phyloP scores from a whole-genome alignment of 768 basidiomycete species.

The Lepiota brunneoincarnata region DNA sequence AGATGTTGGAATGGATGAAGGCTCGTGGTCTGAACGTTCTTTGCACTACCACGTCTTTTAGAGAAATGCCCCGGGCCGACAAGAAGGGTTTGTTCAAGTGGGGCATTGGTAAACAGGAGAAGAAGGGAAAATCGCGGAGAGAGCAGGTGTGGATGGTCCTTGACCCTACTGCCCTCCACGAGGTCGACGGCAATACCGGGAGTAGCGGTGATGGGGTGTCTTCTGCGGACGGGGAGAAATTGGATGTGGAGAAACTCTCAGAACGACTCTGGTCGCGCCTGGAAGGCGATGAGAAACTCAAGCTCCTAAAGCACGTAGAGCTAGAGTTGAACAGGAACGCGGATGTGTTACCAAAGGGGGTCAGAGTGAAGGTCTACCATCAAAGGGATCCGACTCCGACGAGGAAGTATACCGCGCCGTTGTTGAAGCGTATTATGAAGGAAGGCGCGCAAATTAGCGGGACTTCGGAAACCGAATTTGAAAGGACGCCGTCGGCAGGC shows the following conservation, averaged over 20 bases:
- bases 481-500: no score
- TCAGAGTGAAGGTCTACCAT: conserved; percentile 52
- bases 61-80: conserved; percentile 22
- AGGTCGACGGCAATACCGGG: not conserved
- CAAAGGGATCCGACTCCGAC: conserved; percentile 64
- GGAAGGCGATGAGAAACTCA: conserved; percentile 51
- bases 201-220: conserved; percentile 11
- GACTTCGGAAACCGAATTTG: not conserved
- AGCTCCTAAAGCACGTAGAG: conserved; percentile 47
- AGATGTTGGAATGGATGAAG: conserved; percentile 55
- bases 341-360: conserved; percentile 23
- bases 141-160: conserved; percentile 46
- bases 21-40: conserved; percentile 63
- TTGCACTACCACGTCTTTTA: conserved; percentile 80
- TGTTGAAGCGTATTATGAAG: conserved; percentile 59
- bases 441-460: not conserved
- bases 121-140: conserved; percentile 31
- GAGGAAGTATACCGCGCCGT: conserved; percentile 65
- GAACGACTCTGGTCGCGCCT: conserved; percentile 54
- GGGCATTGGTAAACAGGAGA: conserved; percentile 8
- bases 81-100: conserved; percentile 32
- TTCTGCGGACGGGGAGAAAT: conserved; percentile 5
- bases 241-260: conserved; percentile 40
- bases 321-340: conserved; percentile 28
- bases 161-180: conserved; percentile 19